Evolutionary conservation across 1,284 basidiomycete genomes (phyloP), one percentile per base, ranked within the genome.

Genomic region (Leccinum fuscescens): DNA sequence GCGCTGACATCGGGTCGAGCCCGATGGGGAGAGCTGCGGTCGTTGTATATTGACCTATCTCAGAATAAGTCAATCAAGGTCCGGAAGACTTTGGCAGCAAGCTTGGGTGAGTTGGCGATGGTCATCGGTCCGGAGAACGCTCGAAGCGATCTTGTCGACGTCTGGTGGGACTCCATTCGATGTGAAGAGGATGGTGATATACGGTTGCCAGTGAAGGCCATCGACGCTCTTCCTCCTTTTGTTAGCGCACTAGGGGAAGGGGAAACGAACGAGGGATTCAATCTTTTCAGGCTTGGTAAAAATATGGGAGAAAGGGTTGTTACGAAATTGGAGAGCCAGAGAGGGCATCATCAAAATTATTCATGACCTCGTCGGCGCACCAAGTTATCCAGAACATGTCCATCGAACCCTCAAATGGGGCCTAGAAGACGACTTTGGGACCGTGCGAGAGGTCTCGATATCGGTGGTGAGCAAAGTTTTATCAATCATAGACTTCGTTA

Each of bases 101-200:
- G 92, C 54, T 72, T 97, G 29, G 95, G 95, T 62, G 94, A 96
- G 74, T 77, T 98, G 49, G 95, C 94, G 37, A 88, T 88, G 69
- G 89, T 98, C 60, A 82, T 98, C 50, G 91, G 91, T 0, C 79
- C 83, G 11, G 84, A 88, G 44, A 79, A 89, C 58, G 82, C 94
- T 0, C 78, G 80, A 44, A 74, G 76, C 48, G 94, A 96, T 70
- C 78, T 99, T 54, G 69, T 96, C 58, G 82, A 82, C 3, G 81
- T 94, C 1, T 94, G 93, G 86, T 83, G 82, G 74, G 80, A 81
- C 72, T 77, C 79, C 74, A 72, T 89, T 68, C 71, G 79, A 27
- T 76, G 74, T 63, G 80, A 83, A 17, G 84, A 84, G 4, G 88
- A 89, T 60, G 78, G 81, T 54, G 90, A 92, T 54, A 86, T 94